Evolutionary conservation across 768 basidiomycete species (phyloP), one percentile per base, ranked within the genome.

Genomic region (Kockovaella imperatae): DNA sequence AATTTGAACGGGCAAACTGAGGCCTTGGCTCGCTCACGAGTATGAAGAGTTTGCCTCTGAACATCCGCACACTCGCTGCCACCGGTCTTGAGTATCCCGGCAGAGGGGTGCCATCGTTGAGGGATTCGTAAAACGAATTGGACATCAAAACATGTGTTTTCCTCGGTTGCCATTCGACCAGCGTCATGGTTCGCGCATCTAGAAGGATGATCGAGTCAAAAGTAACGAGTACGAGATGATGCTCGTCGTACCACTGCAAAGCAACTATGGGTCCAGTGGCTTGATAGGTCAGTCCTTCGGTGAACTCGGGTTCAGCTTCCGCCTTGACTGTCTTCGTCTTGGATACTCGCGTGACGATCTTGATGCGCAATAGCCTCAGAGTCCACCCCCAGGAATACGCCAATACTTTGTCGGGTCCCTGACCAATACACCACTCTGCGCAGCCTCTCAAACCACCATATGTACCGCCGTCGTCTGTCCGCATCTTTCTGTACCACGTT

Each of bases 11-110:
- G n/a, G n/a, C n/a, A n/a, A n/a, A n/a, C n/a, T n/a, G n/a, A n/a
- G n/a, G n/a, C n/a, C n/a, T n/a, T 23, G 10, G 25, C n/a, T 1
- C 32, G 54, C 53, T 72, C 68, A 93, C 93, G 64, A 99, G 74
- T 24, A 89, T 59, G 64, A 96, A 96, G 15, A 96, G 76, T 66
- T 87, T 96, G 34, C 87, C 86, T 64, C 91, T 89, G 72, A 95
- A 90, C 1, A 80, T 74, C 17, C 82, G 76, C 38, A 95, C 69
- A 60, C 87, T 87, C 83, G 84, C 15, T 78, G 26, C 34, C 36
- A 62, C n/a, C 38, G 30, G 1, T 26, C 50, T 18, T 6, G 42
- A 18, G 7, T 40, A 49, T 10, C 32, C 17, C 10, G 13, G 34
- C 23, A 21, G 50, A 5, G 8, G 28, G 18, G 15, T 38, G 28